Conservation (phyloP, 371 early-diverging fungal genomes). For the Lichtheimia ramosa region DNA sequence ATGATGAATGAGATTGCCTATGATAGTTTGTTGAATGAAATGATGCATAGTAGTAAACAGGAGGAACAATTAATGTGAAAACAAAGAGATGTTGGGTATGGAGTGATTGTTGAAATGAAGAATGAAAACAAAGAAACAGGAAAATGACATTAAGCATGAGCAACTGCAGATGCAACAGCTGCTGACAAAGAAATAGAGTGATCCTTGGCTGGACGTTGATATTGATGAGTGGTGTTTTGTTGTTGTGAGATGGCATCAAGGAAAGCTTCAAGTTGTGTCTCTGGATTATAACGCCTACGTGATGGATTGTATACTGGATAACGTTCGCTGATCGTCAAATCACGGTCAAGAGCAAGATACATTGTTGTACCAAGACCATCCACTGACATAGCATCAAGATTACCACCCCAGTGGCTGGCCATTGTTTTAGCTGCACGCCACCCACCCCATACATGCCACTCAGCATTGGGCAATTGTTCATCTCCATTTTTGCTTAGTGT, state of each 20-base stretch:
- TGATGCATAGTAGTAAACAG: too few relatives aligned
- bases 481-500: conserved; percentile 20
- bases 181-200: conserved; percentile 36
- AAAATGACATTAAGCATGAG: conserved; percentile 25
- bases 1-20: too few relatives aligned
- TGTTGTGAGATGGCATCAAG: conserved; percentile 33
- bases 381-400: conserved; percentile 66
- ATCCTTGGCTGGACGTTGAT: conserved; percentile 26
- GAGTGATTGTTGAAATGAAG: too few relatives aligned
- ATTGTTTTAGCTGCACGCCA: conserved; percentile 40
- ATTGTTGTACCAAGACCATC: conserved; percentile 77
- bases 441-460: conserved; percentile 27
- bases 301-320: conserved; percentile 30
- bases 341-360: conserved; percentile 70
- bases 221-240: conserved; percentile 9
- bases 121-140: too few relatives aligned
- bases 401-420: conserved; percentile 76
- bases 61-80: too few relatives aligned
- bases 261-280: conserved; percentile 33
- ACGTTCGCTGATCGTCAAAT: conserved; percentile 49
- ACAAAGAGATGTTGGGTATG: too few relatives aligned
- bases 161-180: conserved; percentile 42
- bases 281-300: conserved; percentile 9
- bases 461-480: conserved; percentile 16
- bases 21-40: too few relatives aligned